A percentile compares a stretch with the other conserved stretches of the same genome.
These are phyloP conservation scores for Chenopodium quinoa DNA, from an alignment of 148 eudicot species.

Conservation along the genomic window DNA sequence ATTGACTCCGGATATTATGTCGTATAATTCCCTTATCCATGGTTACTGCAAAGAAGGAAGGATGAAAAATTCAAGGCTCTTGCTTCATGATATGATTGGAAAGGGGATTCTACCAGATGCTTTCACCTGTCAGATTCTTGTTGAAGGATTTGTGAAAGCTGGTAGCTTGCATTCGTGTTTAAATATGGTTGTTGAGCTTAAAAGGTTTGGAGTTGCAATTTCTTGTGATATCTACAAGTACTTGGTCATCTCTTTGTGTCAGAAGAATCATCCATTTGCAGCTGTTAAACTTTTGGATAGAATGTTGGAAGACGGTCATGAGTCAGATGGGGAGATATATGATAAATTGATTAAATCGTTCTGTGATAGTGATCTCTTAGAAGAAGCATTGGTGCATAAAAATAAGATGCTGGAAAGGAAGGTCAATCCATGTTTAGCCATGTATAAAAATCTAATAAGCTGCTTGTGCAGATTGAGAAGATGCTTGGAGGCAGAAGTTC, in stretches of 20 bases:
- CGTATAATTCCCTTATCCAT: slow-evolving; percentile 70
- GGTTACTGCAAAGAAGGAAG: slow-evolving; percentile 78
- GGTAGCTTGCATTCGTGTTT: slow-evolving; percentile 66
- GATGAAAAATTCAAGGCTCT: slow-evolving; percentile 63
- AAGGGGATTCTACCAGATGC: slow-evolving; percentile 51
- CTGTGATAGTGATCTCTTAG: slow-evolving; percentile 42
- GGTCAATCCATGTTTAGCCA: slow-evolving; percentile 40
- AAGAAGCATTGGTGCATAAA: slow-evolving; percentile 59
- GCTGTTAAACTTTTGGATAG: slow-evolving; percentile 61
- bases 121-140: slow-evolving; percentile 64
- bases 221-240: slow-evolving; percentile 42
- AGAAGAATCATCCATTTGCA: slow-evolving; percentile 57
- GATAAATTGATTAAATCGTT: slow-evolving; percentile 57
- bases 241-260: slow-evolving; percentile 56
- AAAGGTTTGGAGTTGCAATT: slow-evolving; percentile 45
- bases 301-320: slow-evolving; percentile 52
- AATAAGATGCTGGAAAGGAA: slow-evolving; percentile 44
- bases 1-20: slow-evolving; percentile 58
- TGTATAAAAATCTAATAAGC: slow-evolving; percentile 52
- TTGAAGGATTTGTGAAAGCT: slow-evolving; percentile 59
- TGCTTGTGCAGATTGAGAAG: slow-evolving; percentile 50
- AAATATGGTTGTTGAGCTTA: slow-evolving; percentile 63
- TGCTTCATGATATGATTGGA: slow-evolving; percentile 70
- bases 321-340: slow-evolving; percentile 46
- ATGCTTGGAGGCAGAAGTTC: slow-evolving; percentile 52